Evolutionary conservation across 1,284 basidiomycete genomes (phyloP).

Genomic region (Irpex rosettiformis): DNA sequence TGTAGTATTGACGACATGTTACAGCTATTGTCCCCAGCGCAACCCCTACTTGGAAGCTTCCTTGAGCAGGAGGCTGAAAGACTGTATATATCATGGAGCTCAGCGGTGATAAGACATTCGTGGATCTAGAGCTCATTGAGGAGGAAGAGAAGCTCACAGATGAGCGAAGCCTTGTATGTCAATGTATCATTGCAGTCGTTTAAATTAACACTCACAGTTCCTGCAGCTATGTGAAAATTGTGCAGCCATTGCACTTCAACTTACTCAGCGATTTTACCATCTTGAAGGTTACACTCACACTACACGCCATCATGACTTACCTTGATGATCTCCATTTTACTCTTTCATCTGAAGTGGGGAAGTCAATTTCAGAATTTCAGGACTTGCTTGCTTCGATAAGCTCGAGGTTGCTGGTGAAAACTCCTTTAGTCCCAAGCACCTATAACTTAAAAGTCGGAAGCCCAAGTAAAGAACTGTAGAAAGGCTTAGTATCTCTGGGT

Average conservation of each 20-base stretch:
- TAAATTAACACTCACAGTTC: background rate
- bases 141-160: no score
- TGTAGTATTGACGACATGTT: background rate
- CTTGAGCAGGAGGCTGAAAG: background rate
- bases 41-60: background rate
- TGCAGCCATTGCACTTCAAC: background rate
- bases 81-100: background rate
- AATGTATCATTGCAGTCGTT: background rate
- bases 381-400: background rate
- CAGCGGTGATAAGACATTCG: background rate
- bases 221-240: background rate
- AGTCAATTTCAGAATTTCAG: background rate
- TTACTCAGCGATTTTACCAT: background rate
- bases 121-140: background rate
- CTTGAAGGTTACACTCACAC: background rate
- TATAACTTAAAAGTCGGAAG: no score
- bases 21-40: background rate
- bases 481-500: no score
- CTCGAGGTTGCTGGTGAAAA: background rate
- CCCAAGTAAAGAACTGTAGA: no score
- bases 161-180: no score
- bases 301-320: background rate
- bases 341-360: background rate
- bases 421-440: background rate
- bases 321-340: background rate